Percentiles rank a stretch among this genome's conserved stretches.
These are phyloP conservation scores for Lodderomyces jiufengensis DNA, from an alignment of 1,139 yeast genomes.

Conservation along the genomic window DNA sequence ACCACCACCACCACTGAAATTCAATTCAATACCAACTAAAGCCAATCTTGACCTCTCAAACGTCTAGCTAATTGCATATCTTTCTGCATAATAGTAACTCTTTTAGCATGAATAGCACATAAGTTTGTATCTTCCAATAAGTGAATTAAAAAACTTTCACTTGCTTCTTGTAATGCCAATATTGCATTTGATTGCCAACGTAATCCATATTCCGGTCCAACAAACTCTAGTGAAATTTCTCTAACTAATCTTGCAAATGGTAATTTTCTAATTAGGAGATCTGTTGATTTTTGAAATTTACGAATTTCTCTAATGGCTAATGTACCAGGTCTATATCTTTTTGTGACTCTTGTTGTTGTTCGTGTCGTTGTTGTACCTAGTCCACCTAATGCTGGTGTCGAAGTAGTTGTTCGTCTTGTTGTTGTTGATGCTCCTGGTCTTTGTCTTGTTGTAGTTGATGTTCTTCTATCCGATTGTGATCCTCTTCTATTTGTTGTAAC, in stretches of 20 bases:
- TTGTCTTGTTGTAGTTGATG: conserved; percentile 2
- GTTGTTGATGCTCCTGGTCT: neutral
- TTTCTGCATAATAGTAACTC: conserved; percentile 92
- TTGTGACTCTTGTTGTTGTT: conserved; percentile 21
- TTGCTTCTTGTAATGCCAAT: conserved; percentile 86
- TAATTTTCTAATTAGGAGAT: conserved; percentile 69
- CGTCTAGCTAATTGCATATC: conserved; percentile 90
- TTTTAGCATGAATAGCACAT: conserved; percentile 87
- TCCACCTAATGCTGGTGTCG: neutral
- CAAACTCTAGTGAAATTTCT: conserved; percentile 74
- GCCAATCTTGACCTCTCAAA: conserved; percentile 54
- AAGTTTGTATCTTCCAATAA: conserved; percentile 86
- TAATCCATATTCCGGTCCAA: conserved; percentile 55
- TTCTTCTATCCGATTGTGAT: neutral
- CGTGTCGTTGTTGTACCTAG: conserved; percentile 1
- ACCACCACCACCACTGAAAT: too few species aligned
- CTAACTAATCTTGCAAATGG: conserved; percentile 89
- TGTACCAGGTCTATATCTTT: conserved; percentile 70
- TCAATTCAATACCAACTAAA: too few species aligned
- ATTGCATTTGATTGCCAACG: conserved; percentile 92
- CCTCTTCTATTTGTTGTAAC: neutral
- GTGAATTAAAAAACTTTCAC: conserved; percentile 85
- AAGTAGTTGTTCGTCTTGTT: conserved; percentile 1
- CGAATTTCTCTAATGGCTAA: conserved; percentile 76
- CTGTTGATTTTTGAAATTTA: conserved; percentile 74